Evolutionary conservation across 78 protist species (phyloP).

Genomic region (slime mould (Dictyostelium discoideum)): dicty_2.7 NC_007089.4:3870501-3871000

Average conservation of each 20-base stretch:
- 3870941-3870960: not conserved
- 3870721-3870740: conserved; percentile 2
- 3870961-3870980: not conserved
- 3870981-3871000: not conserved
- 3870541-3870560: not conserved
- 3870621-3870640: not conserved
- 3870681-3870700: not conserved
- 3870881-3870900: conserved; percentile 13
- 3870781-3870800: not conserved
- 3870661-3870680: not conserved
- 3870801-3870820: not conserved
- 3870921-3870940: not conserved
- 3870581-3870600: not conserved
- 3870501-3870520: conserved; percentile 16
- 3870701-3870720: not conserved
- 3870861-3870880: not conserved
- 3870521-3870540: conserved; percentile 9
- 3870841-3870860: not conserved
- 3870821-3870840: conserved; percentile 1
- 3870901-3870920: not conserved
- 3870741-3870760: not conserved
- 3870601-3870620: not conserved
- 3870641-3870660: not conserved
- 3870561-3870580: not conserved
- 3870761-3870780: not conserved